Evolutionary conservation across 176 grass and related monocot genomes (phyloP).

Genomic region (Lolium multiflorum): DNA sequence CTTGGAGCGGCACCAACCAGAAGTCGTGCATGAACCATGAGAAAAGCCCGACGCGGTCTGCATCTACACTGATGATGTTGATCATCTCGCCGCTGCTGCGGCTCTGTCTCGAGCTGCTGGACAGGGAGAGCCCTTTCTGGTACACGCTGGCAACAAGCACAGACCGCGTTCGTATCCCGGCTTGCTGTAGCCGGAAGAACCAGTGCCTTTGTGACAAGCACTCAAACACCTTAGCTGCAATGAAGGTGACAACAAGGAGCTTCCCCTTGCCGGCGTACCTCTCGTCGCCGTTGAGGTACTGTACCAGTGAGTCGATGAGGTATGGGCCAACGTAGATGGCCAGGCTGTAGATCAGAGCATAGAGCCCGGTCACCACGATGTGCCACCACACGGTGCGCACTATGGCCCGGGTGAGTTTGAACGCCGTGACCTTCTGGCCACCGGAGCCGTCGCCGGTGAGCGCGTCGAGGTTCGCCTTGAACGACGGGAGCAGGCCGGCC

Average conservation of each 20-base stretch:
- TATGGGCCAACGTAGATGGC: constrained; percentile 86
- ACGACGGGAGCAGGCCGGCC: constrained; percentile 53
- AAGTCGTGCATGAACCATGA: constrained; percentile 69
- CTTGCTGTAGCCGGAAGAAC: constrained; percentile 68
- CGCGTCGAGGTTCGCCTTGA: constrained; percentile 66
- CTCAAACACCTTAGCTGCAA: constrained; percentile 69
- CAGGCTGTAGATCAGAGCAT: constrained; percentile 56
- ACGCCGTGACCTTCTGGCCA: constrained; percentile 52
- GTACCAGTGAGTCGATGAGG: constrained; percentile 78
- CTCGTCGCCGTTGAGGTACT: constrained; percentile 75
- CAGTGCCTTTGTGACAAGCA: constrained; percentile 63
- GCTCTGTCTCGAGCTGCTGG: too few species aligned
- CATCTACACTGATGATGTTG: too few species aligned
- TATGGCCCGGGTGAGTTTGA: constrained; percentile 66
- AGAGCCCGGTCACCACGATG: constrained; percentile 66
- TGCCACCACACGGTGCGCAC: constrained; percentile 65
- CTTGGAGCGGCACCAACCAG: constrained; percentile 71
- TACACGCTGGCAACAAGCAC: constrained; percentile 58
- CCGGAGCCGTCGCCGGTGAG: constrained; percentile 1
- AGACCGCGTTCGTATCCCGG: constrained; percentile 42
- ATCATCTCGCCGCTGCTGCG: too few species aligned
- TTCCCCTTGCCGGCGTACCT: constrained; percentile 59
- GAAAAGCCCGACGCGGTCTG: constrained; percentile 47
- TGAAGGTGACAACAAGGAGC: constrained; percentile 62
- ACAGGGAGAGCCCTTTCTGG: too few species aligned